Percentiles rank a stretch among this genome's conserved stretches.
These are phyloP conservation scores for Megacollybia platyphylla DNA, from an alignment of 1,284 basidiomycete species.

Conservation along the genomic window DNA sequence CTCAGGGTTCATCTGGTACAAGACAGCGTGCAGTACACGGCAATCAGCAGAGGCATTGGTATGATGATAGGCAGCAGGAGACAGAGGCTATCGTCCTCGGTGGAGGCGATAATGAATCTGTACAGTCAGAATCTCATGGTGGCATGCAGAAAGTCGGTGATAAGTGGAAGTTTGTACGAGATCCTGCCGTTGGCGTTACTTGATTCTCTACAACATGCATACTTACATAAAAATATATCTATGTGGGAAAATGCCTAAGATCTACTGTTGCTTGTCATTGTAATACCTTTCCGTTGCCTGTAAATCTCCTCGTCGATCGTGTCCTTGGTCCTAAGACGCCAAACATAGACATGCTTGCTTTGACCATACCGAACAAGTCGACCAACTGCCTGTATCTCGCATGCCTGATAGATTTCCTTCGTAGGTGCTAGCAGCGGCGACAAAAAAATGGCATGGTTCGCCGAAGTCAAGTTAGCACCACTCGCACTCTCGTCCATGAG, in stretches of 20 bases:
- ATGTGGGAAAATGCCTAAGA: not conserved
- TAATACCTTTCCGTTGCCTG: conserved; percentile 9
- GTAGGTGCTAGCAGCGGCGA: conserved; percentile 75
- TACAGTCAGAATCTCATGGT: conserved; percentile 19
- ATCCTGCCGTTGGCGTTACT: conserved; percentile 6
- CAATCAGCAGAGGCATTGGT: not conserved
- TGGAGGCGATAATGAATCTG: conserved; percentile 16
- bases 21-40: conserved; percentile 3
- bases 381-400: conserved; percentile 85
- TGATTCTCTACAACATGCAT: not conserved
- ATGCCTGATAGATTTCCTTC: conserved; percentile 75
- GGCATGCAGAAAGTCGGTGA: conserved; percentile 62
- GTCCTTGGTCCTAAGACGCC: conserved; percentile 68
- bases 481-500: conserved; percentile 92
- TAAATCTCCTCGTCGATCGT: conserved; percentile 84
- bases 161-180: conserved; percentile 58
- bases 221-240: not conserved
- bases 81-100: conserved; percentile 43
- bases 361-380: conserved; percentile 84
- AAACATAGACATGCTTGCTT: conserved; percentile 67
- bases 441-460: conserved; percentile 92
- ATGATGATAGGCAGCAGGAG: conserved; percentile 1
- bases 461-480: conserved; percentile 84
- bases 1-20: conserved; percentile 8
- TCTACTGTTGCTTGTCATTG: not conserved